Percentiles rank a stretch among this genome's conserved stretches.
phyloP scores from a whole-genome alignment of 352 stramenopile species.

The Phytopythium sindhum region DNA sequence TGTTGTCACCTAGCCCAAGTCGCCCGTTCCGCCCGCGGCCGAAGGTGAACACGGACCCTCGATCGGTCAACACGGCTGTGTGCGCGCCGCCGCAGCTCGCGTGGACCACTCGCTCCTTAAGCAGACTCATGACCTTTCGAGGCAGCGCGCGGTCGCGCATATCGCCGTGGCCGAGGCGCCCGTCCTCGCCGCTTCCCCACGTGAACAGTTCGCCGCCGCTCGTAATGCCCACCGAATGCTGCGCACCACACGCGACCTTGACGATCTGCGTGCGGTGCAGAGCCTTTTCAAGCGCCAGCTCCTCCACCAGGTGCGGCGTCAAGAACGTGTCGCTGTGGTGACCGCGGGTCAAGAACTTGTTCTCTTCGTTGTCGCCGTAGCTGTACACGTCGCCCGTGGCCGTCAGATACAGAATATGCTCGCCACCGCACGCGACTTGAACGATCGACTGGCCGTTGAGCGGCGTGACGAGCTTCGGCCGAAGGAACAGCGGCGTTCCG shows the following conservation, averaged over 20 bases:
- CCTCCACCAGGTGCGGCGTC: conserved; percentile 63
- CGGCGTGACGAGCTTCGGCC: conserved; percentile 57
- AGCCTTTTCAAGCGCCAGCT: conserved; percentile 77
- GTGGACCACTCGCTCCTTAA: conserved; percentile 55
- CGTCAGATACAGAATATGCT: conserved; percentile 75
- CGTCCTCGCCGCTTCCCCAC: conserved; percentile 82
- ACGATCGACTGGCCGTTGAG: conserved; percentile 58
- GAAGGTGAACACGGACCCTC: conserved; percentile 67
- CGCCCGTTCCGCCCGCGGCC: conserved; percentile 69
- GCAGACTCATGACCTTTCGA: conserved; percentile 78
- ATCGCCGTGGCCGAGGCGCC: conserved; percentile 71
- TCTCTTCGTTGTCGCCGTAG: conserved; percentile 70
- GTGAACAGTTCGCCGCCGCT: conserved; percentile 73
- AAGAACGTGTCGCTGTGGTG: conserved; percentile 32
- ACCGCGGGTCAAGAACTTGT: conserved; percentile 21
- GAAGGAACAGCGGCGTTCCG: conserved; percentile 50
- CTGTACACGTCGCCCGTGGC: conserved; percentile 77
- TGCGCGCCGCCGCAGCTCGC: conserved; percentile 80
- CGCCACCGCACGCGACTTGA: conserved; percentile 72
- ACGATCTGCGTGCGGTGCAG: conserved; percentile 64
- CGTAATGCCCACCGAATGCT: conserved; percentile 75
- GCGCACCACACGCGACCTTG: conserved; percentile 59
- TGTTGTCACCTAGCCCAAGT: conserved; percentile 68
- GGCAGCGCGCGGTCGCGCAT: conserved; percentile 73
- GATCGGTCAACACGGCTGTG: conserved; percentile 66